Evolutionary conservation across 352 stramenopile species (phyloP), one percentile per base, ranked within the genome.

Genomic region (Pythium volutum): DNA sequence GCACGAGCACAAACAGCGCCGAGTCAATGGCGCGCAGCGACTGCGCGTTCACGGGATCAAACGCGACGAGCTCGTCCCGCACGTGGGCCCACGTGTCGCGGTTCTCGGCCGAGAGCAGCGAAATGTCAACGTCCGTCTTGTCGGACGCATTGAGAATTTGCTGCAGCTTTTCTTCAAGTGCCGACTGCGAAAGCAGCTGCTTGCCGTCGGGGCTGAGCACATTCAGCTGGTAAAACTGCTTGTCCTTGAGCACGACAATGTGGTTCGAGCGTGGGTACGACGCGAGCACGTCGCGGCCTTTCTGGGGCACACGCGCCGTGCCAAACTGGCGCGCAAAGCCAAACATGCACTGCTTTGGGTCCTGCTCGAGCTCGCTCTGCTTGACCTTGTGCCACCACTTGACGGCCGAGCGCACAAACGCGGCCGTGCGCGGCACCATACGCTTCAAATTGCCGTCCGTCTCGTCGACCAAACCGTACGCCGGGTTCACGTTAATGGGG

Each of bases 341-440:
- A 47, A 83, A 87, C 86, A 96, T 95, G 71, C 88, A 97, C 75
- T 95, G 80, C 59, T 95, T 93, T 54, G 82, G 87, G 75, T 97
- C 88, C 65, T 93, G 83, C 62, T 96, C 88, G 20, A 97, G 73
- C 63, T 93, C 79, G 64, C 86, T 91, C 56, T 53, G 81, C 75
- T 93, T 92, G 49, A 97, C 86, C 51, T 96, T 96, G 20, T 74
- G 55, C 81, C 86, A 96, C 84, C 89, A 97, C 73, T 96, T 96
- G 69, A 81, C 62, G 55, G 88, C 79, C 49, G 87, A 94, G 62
- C 77, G 78, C 62, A 92, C 78, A 49, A 96, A 93, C 47, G 80
- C 80, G 18, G 85, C 81, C 16, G 82, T 87, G 60, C 87, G 84
- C 55, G 77, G 78, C 34, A 91, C 61, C 69, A 88, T 77, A 29